Evolutionary conservation across 2,329 filamentous ascomycete genomes (phyloP).

Genomic region (Arthroderma sp.): DNA sequence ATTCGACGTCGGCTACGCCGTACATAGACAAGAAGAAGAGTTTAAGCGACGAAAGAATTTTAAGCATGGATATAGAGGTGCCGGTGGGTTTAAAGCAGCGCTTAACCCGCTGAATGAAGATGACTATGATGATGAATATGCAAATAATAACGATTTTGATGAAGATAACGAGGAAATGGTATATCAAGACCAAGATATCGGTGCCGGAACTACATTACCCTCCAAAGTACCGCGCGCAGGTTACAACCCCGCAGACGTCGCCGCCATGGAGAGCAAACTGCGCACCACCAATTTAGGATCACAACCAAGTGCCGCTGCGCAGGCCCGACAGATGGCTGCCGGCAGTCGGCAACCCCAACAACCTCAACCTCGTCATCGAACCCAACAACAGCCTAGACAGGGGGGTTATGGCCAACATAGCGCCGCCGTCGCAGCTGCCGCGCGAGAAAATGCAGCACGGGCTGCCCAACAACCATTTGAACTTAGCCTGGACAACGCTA

Average conservation of each 20-base stretch:
- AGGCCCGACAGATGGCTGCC: slow-evolving; percentile 41
- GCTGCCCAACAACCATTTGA: slow-evolving; percentile 76
- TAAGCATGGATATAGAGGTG: slow-evolving; percentile 52
- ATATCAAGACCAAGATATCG: slow-evolving; percentile 33
- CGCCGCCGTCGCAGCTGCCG: slow-evolving; percentile 67
- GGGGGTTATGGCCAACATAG: slow-evolving; percentile 83
- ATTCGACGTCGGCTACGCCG: slow-evolving; percentile 95
- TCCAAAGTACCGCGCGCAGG: slow-evolving; percentile 54
- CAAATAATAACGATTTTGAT: slow-evolving; percentile 38
- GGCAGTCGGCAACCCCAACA: slow-evolving; percentile 30
- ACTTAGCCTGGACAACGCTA: slow-evolving; percentile 80
- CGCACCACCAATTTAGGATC: slow-evolving; percentile 57
- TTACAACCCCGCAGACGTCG: slow-evolving; percentile 46
- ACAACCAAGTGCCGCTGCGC: slow-evolving; percentile 43
- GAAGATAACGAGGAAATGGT: slow-evolving; percentile 43
- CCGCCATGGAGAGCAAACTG: slow-evolving; percentile 74
- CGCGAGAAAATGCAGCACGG: slow-evolving; percentile 62
- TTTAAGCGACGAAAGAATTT: slow-evolving; percentile 80
- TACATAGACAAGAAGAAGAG: slow-evolving; percentile 93
- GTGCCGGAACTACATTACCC: slow-evolving; percentile 32
- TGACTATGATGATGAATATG: slow-evolving; percentile 45
- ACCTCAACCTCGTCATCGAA: slow-evolving; percentile 36
- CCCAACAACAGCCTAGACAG: slow-evolving; percentile 34
- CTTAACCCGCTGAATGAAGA: slow-evolving; percentile 53
- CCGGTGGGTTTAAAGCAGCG: slow-evolving; percentile 47